phyloP scores from a whole-genome alignment of 169 alveolate species.

The Haemoproteus tartakovskyi region DNA sequence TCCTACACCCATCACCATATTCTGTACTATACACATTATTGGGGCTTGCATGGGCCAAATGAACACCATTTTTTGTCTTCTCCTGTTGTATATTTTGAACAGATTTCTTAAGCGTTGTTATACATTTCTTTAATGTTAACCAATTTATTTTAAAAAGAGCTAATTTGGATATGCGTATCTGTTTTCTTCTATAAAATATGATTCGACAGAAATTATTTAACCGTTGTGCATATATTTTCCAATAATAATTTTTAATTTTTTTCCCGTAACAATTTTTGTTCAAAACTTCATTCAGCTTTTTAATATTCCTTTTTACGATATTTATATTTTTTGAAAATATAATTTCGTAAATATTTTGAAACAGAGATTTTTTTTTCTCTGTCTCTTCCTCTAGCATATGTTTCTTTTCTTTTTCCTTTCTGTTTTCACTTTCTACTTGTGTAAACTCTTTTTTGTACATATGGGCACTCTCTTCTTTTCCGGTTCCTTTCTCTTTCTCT shows the following conservation, averaged over 20 bases:
- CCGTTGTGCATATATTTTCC: conserved; percentile 29
- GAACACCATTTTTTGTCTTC: too few relatives aligned
- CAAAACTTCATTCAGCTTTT: conserved; percentile 29
- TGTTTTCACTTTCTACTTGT: not conserved
- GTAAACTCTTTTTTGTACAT: not conserved
- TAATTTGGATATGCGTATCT: conserved; percentile 12
- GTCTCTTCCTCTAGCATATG: too few relatives aligned
- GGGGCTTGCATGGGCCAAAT: too few relatives aligned
- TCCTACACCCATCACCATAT: too few relatives aligned
- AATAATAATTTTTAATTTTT: conserved; percentile 26
- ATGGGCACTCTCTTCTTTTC: not conserved
- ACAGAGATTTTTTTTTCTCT: too few relatives aligned
- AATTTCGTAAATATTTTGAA: conserved; percentile 46
- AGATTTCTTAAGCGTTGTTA: too few relatives aligned
- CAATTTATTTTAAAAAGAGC: conserved; percentile 4
- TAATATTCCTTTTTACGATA: conserved; percentile 3
- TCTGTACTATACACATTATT: too few relatives aligned
- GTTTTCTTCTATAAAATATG: conserved; percentile 7
- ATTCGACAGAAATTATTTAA: conserved; percentile 17
- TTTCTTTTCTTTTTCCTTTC: too few relatives aligned
- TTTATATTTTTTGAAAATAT: conserved; percentile 30
- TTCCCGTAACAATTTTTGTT: not conserved
- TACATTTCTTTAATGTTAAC: too few relatives aligned
- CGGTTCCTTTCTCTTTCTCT: not conserved
- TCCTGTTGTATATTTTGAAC: too few relatives aligned